These are phyloP conservation scores for Cenchrus fungigraminus DNA, from an alignment of 176 grass and related monocot species.

Conservation along the genomic window DNA sequence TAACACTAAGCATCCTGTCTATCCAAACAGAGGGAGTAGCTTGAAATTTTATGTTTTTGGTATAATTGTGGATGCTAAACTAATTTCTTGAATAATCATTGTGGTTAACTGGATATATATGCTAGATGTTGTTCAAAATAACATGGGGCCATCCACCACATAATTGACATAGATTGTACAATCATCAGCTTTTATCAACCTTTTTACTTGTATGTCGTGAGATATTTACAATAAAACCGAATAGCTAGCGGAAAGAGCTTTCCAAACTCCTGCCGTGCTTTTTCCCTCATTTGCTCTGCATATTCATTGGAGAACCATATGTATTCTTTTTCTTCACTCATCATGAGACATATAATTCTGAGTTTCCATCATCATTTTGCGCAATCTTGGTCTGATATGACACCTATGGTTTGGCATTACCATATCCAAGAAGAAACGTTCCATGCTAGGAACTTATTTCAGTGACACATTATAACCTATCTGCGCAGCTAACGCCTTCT, in stretches of 20 bases:
- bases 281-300: background rate
- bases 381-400: background rate
- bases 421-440: conserved; percentile 2
- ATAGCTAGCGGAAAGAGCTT: background rate
- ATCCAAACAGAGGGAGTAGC: background rate
- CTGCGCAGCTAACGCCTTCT: conserved; percentile 22
- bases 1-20: background rate
- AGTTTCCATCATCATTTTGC: background rate
- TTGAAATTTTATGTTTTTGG: background rate
- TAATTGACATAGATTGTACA: background rate
- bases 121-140: conserved; percentile 6
- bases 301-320: background rate
- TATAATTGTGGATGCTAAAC: conserved; percentile 1
- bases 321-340: background rate
- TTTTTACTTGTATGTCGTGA: background rate
- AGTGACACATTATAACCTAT: conserved; percentile 20
- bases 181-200: background rate
- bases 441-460: background rate
- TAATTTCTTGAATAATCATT: conserved; percentile 23
- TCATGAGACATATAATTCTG: background rate
- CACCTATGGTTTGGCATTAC: background rate
- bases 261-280: background rate
- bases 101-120: conserved; percentile 21
- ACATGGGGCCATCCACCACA: background rate
- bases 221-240: conserved; percentile 13